Evolutionary conservation across 805 yeast species (phyloP), one percentile per base, ranked within the genome.

Genomic region (Candida easanensis): DNA sequence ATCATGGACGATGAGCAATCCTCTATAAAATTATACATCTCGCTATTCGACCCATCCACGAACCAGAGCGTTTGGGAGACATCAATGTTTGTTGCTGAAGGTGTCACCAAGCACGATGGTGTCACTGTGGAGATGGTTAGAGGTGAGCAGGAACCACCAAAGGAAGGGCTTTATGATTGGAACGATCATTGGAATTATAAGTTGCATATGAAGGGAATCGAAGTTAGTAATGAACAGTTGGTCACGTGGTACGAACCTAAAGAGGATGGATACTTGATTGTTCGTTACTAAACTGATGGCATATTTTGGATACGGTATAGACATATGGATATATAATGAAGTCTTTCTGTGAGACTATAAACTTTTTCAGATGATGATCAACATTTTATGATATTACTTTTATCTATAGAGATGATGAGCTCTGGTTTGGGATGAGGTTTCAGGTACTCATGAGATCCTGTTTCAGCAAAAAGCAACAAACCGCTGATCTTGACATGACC

Each of bases 161-260:
- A 45, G 23, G 44, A 41, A 10, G 49, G 49, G 6, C 9, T 31
- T 3, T 45, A 45, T 14, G 49, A 45, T 16, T 45, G 42, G 42
- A 22, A 38, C 11, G 49, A 45, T 13, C 10, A 13, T 7, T 41
- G 21, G 36, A 45, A 45, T 33, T 45, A 40, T 34, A 2, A 20
- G 4, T 16, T 45, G 11, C 15, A 30, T 10, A 6, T 41, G 14
- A 30, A 38, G 8, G 28, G 19, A 6, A 22, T 45, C 22, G 8
- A 21, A 4, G 21, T 41, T 11, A 8, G 13, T 3, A 21, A 10
- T 11, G 32, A 21, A 4, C 19, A 41, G 21, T 15, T 45, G 20
- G 39, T 45, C 11, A n/a, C 15, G 17, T 9, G 41, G 36, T 45
- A 18, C 32, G 49, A 45, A 26, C 16, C 34, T 16, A 34, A 41